Percentiles rank a stretch among this genome's conserved stretches.
Evolutionary conservation across 169 alveolate genomes (phyloP).

Genomic region (Fabrea salina): DNA sequence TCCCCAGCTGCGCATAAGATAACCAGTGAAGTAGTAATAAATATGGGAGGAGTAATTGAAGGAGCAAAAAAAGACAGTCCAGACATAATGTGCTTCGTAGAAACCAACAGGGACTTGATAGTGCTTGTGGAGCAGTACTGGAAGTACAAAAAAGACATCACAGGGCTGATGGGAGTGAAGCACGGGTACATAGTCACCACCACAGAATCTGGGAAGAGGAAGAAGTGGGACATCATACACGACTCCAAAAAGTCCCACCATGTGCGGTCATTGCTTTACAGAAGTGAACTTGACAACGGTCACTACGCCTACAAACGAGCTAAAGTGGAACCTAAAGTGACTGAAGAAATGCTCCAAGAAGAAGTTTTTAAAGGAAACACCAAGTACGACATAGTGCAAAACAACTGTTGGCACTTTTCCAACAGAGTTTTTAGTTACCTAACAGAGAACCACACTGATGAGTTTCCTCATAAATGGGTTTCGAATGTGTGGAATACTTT

Average conservation of each 20-base stretch:
- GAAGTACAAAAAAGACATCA: constrained; percentile 25
- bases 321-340: constrained; percentile 2
- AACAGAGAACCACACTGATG: background rate
- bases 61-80: background rate
- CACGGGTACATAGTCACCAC: constrained; percentile 31
- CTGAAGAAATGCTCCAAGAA: constrained; percentile 14
- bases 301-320: background rate
- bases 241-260: background rate
- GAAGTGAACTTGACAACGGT: background rate
- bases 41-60: constrained; percentile 2
- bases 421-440: background rate
- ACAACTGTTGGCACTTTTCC: constrained; percentile 27
- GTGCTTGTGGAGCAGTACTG: constrained; percentile 27
- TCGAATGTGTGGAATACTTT: background rate
- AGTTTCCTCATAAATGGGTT: background rate
- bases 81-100: background rate
- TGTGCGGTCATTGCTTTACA: background rate
- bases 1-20: too few species aligned
- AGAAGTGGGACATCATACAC: constrained; percentile 2
- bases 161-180: background rate
- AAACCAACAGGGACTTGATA: background rate
- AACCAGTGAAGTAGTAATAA: background rate
- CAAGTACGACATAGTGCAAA: background rate
- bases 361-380: background rate
- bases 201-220: background rate